A percentile compares a stretch with the other conserved stretches of the same genome.
Evolutionary conservation across 129 eudicot genomes (phyloP).

Genomic region (Silybum marianum): DNA sequence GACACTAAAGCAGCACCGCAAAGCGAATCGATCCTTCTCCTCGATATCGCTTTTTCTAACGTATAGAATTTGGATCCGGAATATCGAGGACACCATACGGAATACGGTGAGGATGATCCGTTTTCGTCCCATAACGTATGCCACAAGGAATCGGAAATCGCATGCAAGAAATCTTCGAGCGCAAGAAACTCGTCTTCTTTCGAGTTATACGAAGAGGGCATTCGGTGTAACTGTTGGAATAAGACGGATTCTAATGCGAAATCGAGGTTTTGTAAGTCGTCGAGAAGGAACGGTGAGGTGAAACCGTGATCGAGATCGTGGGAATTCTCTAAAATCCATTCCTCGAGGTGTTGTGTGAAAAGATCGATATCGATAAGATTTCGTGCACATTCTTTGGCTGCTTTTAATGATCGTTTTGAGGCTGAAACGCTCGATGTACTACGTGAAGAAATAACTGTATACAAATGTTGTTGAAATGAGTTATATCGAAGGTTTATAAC

Average conservation of each 20-base stretch:
- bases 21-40: constrained; percentile 57
- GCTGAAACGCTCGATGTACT: constrained; percentile 49
- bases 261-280: constrained; percentile 73
- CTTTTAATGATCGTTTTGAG: constrained; percentile 54
- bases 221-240: constrained; percentile 83
- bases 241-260: constrained; percentile 76
- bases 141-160: constrained; percentile 77
- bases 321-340: constrained; percentile 61
- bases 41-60: constrained; percentile 69
- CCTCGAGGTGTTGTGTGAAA: constrained; percentile 65
- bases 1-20: constrained; percentile 74
- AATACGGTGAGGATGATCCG: constrained; percentile 61
- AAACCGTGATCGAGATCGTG: constrained; percentile 40
- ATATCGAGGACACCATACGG: constrained; percentile 61
- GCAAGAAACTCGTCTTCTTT: constrained; percentile 76
- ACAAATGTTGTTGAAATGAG: constrained; percentile 17
- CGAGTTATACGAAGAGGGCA: constrained; percentile 70
- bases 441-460: constrained; percentile 50
- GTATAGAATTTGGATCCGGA: constrained; percentile 81
- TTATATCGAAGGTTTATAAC: constrained; percentile 10
- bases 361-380: constrained; percentile 54
- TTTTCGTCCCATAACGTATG: constrained; percentile 73
- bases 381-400: constrained; percentile 58
- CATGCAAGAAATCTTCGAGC: constrained; percentile 80
- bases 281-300: constrained; percentile 60